phyloP scores from a whole-genome alignment of 2,329 filamentous ascomycete genomes.

The Penicillium corylophilum region DNA sequence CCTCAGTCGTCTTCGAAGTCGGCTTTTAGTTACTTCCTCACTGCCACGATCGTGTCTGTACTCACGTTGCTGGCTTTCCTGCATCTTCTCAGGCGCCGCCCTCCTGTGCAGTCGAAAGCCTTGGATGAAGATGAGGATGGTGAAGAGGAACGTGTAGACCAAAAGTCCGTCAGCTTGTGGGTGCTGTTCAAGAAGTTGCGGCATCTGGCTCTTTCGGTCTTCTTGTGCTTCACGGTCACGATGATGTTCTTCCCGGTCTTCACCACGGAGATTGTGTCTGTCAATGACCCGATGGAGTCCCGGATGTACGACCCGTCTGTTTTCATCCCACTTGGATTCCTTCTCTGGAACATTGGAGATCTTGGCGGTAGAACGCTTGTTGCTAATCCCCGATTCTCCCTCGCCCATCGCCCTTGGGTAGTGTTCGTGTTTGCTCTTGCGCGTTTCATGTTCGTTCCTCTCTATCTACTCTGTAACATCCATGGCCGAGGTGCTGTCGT shows the following conservation, averaged over 20 bases:
- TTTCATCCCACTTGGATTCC: constrained; percentile 87
- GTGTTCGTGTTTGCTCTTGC: constrained; percentile 68
- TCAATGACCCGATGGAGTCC: constrained; percentile 40
- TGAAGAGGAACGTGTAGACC: constrained; percentile 17
- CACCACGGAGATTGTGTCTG: constrained; percentile 65
- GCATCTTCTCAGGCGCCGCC: constrained; percentile 62
- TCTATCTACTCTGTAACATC: constrained; percentile 90
- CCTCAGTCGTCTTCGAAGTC: constrained; percentile 61
- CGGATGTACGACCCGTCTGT: constrained; percentile 67
- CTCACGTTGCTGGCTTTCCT: constrained; percentile 70
- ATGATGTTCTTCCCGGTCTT: constrained; percentile 98
- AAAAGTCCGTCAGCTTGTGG: constrained; percentile 58
- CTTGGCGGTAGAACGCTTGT: constrained; percentile 72
- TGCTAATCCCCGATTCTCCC: constrained; percentile 53
- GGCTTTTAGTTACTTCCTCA: constrained; percentile 88
- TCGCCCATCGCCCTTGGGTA: constrained; percentile 62
- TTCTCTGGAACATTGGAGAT: constrained; percentile 92
- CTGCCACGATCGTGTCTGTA: constrained; percentile 74
- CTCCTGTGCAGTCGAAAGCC: constrained; percentile 7
- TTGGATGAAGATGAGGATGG: constrained; percentile 15
- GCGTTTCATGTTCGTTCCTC: constrained; percentile 70
- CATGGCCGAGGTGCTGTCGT: constrained; percentile 71
- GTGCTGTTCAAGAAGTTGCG: constrained; percentile 73
- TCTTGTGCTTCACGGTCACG: constrained; percentile 75
- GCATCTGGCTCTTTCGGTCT: constrained; percentile 74